Conservation (phyloP, 768 basidiomycete species). For the Gyrodon lividus region DNA sequence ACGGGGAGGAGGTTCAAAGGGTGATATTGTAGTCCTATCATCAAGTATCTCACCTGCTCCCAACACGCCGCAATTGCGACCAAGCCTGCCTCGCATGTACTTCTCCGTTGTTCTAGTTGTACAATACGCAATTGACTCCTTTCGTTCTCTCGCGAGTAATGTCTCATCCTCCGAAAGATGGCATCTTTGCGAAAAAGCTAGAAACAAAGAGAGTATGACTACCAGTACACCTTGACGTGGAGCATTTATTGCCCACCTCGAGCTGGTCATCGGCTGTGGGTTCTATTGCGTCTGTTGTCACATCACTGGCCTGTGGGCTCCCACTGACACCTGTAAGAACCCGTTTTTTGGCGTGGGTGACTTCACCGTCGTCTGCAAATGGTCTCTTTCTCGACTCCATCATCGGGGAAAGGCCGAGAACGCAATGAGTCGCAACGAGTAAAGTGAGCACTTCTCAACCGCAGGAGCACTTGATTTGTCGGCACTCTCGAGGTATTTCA, state of each 20-base stretch:
- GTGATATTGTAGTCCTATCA: not conserved
- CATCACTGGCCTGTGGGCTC: conserved; percentile 55
- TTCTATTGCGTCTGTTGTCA: conserved; percentile 38
- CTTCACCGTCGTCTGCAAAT: conserved; percentile 49
- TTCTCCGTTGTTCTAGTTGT: conserved; percentile 64
- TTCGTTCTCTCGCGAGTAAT: conserved; percentile 75
- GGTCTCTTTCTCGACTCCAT: conserved; percentile 66
- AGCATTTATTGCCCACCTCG: conserved; percentile 50
- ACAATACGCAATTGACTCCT: conserved; percentile 59
- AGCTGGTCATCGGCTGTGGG: conserved; percentile 54
- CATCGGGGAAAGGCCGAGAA: conserved; percentile 19
- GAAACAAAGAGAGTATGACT: conserved; percentile 21
- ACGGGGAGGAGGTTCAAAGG: conserved; percentile 4
- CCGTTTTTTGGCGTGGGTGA: conserved; percentile 54
- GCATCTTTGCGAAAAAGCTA: conserved; percentile 87
- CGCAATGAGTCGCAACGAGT: conserved; percentile 8
- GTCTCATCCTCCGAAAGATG: conserved; percentile 79
- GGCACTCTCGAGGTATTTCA: conserved; percentile 14
- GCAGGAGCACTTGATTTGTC: conserved; percentile 11
- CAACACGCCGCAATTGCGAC: conserved; percentile 78
- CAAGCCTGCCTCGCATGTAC: conserved; percentile 66
- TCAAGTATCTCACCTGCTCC: conserved; percentile 57
- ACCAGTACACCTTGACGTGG: conserved; percentile 19
- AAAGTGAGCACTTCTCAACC: conserved; percentile 9
- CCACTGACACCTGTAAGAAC: conserved; percentile 49